Percentiles rank a stretch among this genome's conserved stretches.
phyloP scores from a whole-genome alignment of 2,329 filamentous ascomycete species.

The Paecilomyces fulvus region DNA sequence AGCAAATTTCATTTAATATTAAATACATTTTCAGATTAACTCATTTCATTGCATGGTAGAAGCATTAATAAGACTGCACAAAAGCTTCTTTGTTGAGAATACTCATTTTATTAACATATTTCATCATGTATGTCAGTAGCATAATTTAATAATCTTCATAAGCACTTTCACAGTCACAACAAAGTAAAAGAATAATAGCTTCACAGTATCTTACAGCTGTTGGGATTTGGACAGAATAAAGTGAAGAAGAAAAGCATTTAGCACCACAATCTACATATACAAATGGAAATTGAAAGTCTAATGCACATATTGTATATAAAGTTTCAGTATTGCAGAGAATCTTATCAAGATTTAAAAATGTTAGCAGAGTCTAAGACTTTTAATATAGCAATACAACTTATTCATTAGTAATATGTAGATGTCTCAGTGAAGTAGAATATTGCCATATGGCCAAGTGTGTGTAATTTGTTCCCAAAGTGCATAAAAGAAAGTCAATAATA shows the following conservation, averaged over 20 bases:
- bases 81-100: constrained; percentile 11
- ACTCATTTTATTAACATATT: constrained; percentile 12
- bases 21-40: constrained; percentile 10
- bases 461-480: constrained; percentile 6
- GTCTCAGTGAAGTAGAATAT: constrained; percentile 1
- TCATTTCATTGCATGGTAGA: constrained; percentile 11
- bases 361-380: constrained; percentile 13
- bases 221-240: constrained; percentile 10
- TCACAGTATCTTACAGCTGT: constrained; percentile 11
- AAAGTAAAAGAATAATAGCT: constrained; percentile 13
- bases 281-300: constrained; percentile 10
- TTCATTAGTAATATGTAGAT: constrained; percentile 12
- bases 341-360: constrained; percentile 6
- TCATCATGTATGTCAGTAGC: constrained; percentile 13
- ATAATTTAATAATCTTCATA: constrained; percentile 11
- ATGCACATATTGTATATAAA: constrained; percentile 9
- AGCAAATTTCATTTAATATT: constrained; percentile 9
- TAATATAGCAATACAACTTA: constrained; percentile 9
- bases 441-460: constrained; percentile 1
- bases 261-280: constrained; percentile 4
- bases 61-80: constrained; percentile 7
- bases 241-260: constrained; percentile 9
- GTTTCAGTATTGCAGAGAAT: background rate
- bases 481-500: constrained; percentile 10
- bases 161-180: constrained; percentile 9